These are phyloP conservation scores for Coffea humblotiana DNA, from an alignment of 305 asterid genomes.

Conservation along the genomic window DNA sequence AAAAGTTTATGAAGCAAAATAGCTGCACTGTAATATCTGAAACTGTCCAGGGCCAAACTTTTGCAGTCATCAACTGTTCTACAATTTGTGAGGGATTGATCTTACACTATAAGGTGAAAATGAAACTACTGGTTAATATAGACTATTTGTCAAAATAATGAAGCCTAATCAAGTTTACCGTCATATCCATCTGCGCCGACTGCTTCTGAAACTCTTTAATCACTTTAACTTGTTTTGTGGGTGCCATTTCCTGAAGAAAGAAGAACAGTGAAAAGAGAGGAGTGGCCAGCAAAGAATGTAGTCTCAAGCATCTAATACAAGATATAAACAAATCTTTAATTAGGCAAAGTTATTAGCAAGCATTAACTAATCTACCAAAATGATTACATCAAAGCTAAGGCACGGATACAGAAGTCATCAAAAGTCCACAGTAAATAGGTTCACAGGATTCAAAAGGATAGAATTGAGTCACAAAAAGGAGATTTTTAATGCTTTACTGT, in stretches of 20 bases:
- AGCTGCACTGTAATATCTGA: background rate
- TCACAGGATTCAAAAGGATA: background rate
- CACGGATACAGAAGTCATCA: background rate
- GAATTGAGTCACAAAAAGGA: background rate
- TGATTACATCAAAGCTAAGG: background rate
- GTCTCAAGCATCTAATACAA: background rate
- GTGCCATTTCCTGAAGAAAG: constrained; percentile 84
- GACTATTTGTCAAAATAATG: background rate
- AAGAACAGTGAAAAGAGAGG: background rate
- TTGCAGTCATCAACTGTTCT: background rate
- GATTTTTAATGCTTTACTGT: background rate
- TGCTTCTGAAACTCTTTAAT: constrained; percentile 88
- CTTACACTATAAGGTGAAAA: background rate
- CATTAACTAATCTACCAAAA: background rate
- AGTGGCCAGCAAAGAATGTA: background rate
- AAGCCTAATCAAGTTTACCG: constrained; percentile 48
- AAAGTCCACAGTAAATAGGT: background rate
- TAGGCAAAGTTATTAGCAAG: background rate
- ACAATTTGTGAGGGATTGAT: background rate
- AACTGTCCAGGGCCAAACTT: background rate
- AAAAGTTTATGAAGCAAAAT: background rate
- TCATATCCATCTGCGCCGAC: constrained; percentile 94
- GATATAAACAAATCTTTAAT: background rate
- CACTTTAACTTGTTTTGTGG: constrained; percentile 82
- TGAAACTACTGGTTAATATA: background rate